Percentiles rank a stretch among this genome's conserved stretches.
Conservation (phyloP, 1,284 basidiomycete species). For the Apiotrichum sp. region DNA sequence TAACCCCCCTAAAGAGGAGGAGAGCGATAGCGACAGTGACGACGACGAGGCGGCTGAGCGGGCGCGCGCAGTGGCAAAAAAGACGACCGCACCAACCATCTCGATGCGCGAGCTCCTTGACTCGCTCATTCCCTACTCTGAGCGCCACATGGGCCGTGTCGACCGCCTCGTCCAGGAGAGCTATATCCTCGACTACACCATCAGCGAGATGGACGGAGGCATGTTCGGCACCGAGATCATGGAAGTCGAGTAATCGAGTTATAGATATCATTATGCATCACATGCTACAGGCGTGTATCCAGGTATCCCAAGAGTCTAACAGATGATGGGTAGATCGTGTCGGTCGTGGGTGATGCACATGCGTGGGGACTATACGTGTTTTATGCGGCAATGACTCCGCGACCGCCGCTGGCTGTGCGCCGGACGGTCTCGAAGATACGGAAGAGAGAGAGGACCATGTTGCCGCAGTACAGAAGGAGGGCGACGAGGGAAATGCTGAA, state of each 20-base stretch:
- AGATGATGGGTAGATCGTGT: too few relatives aligned
- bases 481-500: constrained; percentile 41
- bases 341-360: too few relatives aligned
- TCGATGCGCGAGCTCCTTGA: constrained; percentile 71
- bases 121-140: constrained; percentile 84
- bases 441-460: constrained; percentile 50
- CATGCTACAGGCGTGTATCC: too few relatives aligned
- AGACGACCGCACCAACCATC: constrained; percentile 16
- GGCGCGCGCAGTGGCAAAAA: constrained; percentile 9
- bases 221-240: constrained; percentile 39
- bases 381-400: too few relatives aligned
- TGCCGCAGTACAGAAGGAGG: constrained; percentile 44
- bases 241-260: constrained; percentile 29
- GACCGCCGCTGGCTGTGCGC: constrained; percentile 29
- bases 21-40: constrained; percentile 27
- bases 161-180: constrained; percentile 86
- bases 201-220: constrained; percentile 80
- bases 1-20: constrained; percentile 24
- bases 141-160: constrained; percentile 78
- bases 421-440: constrained; percentile 50
- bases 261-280: neutral
- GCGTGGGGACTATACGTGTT: too few relatives aligned
- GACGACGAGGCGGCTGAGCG: constrained; percentile 27
- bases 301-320: too few relatives aligned
- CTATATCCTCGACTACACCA: constrained; percentile 84